Conservation (phyloP, 2,329 filamentous ascomycete species). For the Arthrinium phaeospermum region DNA sequence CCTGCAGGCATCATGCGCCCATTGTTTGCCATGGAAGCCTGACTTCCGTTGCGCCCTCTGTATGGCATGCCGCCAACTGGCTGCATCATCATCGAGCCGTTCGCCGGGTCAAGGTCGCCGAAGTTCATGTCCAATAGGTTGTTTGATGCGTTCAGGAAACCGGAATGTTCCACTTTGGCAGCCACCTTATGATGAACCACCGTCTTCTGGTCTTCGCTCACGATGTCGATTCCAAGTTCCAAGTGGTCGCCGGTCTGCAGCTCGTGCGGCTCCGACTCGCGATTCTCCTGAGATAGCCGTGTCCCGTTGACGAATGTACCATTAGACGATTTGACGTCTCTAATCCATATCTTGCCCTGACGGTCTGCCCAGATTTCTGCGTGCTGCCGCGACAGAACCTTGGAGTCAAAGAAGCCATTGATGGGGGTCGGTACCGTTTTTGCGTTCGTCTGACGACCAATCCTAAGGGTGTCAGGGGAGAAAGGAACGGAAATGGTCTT, state of each 20-base stretch:
- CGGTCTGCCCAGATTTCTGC: slow-evolving; percentile 89
- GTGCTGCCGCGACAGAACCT: slow-evolving; percentile 94
- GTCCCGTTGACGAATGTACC: slow-evolving; percentile 97
- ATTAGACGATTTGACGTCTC: slow-evolving; percentile 98
- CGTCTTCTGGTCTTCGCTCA: slow-evolving; percentile 97
- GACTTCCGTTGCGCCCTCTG: slow-evolving; percentile 72
- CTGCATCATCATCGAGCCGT: slow-evolving; percentile 73
- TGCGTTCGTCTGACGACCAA: slow-evolving; percentile 95
- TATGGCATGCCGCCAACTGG: slow-evolving; percentile 72
- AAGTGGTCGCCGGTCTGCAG: slow-evolving; percentile 89
- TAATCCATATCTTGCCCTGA: slow-evolving; percentile 91
- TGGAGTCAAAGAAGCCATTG: slow-evolving; percentile 98
- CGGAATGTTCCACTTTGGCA: slow-evolving; percentile 94
- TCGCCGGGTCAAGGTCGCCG: slow-evolving; percentile 85
- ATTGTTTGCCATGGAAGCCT: slow-evolving; percentile 66
- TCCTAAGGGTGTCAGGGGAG: slow-evolving; percentile 90
- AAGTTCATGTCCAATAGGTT: slow-evolving; percentile 90
- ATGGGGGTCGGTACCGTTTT: slow-evolving; percentile 89
- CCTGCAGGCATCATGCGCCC: slow-evolving; percentile 63
- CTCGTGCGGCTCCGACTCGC: slow-evolving; percentile 95
- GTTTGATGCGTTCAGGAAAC: slow-evolving; percentile 75
- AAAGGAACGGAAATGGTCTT: slow-evolving; percentile 96
- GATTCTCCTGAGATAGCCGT: slow-evolving; percentile 88
- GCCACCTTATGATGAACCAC: slow-evolving; percentile 99
- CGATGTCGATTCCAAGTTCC: slow-evolving; percentile 96